These are phyloP conservation scores for Tetradesmus obliquus DNA, from an alignment of 139 green algal genomes.

Conservation along the genomic window DNA sequence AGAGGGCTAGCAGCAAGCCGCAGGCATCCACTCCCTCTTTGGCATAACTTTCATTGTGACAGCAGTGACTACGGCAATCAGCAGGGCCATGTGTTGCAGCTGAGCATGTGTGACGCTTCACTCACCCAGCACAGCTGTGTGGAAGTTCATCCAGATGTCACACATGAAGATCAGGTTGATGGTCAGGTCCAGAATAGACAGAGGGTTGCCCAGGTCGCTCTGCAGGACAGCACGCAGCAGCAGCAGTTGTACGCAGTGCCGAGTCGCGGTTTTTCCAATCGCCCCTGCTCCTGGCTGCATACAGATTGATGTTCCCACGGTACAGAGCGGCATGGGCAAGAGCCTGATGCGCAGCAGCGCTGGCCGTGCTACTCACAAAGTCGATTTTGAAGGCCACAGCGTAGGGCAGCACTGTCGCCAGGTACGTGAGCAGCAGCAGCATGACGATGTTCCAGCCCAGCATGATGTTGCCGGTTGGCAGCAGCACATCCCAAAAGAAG, in stretches of 20 bases:
- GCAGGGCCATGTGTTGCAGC: not conserved
- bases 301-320: no score
- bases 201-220: constrained; percentile 18
- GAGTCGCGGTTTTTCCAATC: no score
- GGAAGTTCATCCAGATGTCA: constrained; percentile 54
- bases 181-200: constrained; percentile 42
- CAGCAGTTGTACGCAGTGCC: not conserved
- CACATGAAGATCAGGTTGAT: constrained; percentile 50
- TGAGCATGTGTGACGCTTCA: not conserved
- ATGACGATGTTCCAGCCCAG: constrained; percentile 62
- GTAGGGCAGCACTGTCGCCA: constrained; percentile 57
- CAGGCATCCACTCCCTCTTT: no score
- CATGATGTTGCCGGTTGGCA: constrained; percentile 36
- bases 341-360: not conserved
- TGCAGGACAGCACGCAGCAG: constrained; percentile 6
- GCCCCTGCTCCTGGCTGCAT: no score
- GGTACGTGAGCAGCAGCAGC: constrained; percentile 59
- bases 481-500: constrained; percentile 53
- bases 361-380: constrained; percentile 13
- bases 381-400: constrained; percentile 60
- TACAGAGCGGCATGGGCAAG: no score
- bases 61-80: not conserved
- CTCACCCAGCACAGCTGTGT: constrained; percentile 40
- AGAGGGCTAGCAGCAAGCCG: no score
- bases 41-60: no score